Percentiles rank a stretch among this genome's conserved stretches.
These are phyloP conservation scores for Aspergillus cristatus DNA, from an alignment of 495 filamentous ascomycete species.

Conservation along the genomic window DNA sequence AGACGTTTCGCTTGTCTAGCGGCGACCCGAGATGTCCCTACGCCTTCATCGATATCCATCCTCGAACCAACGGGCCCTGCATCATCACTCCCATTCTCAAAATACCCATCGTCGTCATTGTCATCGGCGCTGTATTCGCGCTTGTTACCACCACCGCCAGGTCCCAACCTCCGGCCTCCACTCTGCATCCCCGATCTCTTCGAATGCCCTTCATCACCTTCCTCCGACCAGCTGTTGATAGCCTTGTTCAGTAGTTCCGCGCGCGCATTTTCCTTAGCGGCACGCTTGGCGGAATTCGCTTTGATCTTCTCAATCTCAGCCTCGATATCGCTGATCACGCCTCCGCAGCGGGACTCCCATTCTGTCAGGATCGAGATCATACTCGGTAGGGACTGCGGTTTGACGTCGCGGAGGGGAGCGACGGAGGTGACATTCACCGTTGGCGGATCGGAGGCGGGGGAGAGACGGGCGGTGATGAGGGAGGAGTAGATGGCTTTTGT, in stretches of 20 bases:
- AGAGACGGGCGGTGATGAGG: slow-evolving; percentile 71
- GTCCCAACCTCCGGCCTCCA: slow-evolving; percentile 18
- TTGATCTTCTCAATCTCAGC: slow-evolving; percentile 53
- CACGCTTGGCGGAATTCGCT: slow-evolving; percentile 43
- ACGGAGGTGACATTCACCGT: slow-evolving; percentile 69
- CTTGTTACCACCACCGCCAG: slow-evolving; percentile 28
- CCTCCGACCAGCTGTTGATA: slow-evolving; percentile 16
- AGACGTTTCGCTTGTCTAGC: slow-evolving; percentile 31
- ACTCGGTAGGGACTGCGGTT: slow-evolving; percentile 52
- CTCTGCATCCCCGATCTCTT: slow-evolving; percentile 18
- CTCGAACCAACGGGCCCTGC: slow-evolving; percentile 40
- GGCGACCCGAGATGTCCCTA: slow-evolving; percentile 17
- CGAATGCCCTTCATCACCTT: slow-evolving; percentile 11
- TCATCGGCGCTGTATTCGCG: slow-evolving; percentile 32
- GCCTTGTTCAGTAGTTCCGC: slow-evolving; percentile 39
- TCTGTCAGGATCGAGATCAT: slow-evolving; percentile 59
- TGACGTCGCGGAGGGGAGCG: slow-evolving; percentile 76
- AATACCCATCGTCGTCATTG: slow-evolving; percentile 38
- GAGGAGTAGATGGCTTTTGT: slow-evolving; percentile 83
- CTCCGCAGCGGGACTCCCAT: slow-evolving; percentile 68
- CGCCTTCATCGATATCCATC: slow-evolving; percentile 40
- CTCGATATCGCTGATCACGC: slow-evolving; percentile 68
- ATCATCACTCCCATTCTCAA: slow-evolving; percentile 39
- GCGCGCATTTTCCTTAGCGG: slow-evolving; percentile 38
- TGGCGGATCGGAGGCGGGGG: slow-evolving; percentile 53